These are phyloP conservation scores for Alternaria sp. DNA, from an alignment of 2,329 filamentous ascomycete species.

Conservation along the genomic window DNA sequence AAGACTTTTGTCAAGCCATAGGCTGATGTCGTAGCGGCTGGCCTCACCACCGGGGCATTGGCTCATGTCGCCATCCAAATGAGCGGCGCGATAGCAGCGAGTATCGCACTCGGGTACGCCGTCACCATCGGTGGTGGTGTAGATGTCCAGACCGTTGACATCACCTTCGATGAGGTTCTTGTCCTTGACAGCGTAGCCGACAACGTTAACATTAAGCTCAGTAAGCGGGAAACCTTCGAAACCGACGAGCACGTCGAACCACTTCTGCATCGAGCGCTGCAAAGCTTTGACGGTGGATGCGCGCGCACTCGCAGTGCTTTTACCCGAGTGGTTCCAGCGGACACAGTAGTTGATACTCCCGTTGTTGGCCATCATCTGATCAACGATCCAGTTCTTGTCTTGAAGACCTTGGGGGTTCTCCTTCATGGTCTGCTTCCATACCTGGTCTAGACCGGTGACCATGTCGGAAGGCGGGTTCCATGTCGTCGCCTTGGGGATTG, in stretches of 20 bases:
- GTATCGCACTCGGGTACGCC: slow-evolving; percentile 53
- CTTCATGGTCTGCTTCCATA: slow-evolving; percentile 33
- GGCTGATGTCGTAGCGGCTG: slow-evolving; percentile 48
- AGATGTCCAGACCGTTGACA: slow-evolving; percentile 47
- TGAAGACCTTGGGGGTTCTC: slow-evolving; percentile 29
- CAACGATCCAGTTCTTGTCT: slow-evolving; percentile 41
- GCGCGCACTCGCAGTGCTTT: slow-evolving; percentile 50
- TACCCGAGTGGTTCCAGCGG: slow-evolving; percentile 52
- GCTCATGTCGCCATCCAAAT: slow-evolving; percentile 52
- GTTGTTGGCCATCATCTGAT: slow-evolving; percentile 36
- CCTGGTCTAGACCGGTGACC: slow-evolving; percentile 32
- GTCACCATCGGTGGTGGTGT: slow-evolving; percentile 50
- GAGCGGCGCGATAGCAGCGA: slow-evolving; percentile 53
- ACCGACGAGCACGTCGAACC: slow-evolving; percentile 54
- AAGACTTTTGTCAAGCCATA: slow-evolving; percentile 57
- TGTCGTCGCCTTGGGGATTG: slow-evolving; percentile 25
- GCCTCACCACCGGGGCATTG: slow-evolving; percentile 49
- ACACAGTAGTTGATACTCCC: slow-evolving; percentile 53
- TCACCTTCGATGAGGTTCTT: slow-evolving; percentile 47
- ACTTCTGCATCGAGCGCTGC: slow-evolving; percentile 48
- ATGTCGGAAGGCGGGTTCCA: slow-evolving; percentile 34
- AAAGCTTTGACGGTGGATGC: slow-evolving; percentile 45
- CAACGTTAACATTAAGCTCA: slow-evolving; percentile 50
- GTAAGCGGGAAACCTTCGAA: slow-evolving; percentile 55
- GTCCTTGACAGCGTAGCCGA: slow-evolving; percentile 54